Conservation (phyloP, 2,329 filamentous ascomycete genomes). For the Paramyrothecium roridum region DNA sequence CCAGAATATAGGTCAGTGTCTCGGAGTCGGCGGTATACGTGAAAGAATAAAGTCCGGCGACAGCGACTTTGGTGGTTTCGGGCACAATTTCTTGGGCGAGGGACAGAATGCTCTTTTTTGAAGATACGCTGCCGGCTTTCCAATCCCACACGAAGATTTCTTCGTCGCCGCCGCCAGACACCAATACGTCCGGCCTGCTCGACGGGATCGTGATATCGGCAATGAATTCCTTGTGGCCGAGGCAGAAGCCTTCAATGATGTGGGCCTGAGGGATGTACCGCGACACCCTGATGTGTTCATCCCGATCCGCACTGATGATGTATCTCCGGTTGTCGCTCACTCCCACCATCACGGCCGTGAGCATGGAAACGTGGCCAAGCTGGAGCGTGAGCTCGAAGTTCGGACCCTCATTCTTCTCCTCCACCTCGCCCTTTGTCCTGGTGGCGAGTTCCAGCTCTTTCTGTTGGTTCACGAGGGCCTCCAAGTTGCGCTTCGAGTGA, state of each 20-base stretch:
- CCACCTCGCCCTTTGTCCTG: conserved; percentile 17
- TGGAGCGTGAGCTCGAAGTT: conserved; percentile 74
- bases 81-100: conserved; percentile 34
- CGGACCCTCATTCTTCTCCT: conserved; percentile 31
- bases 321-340: conserved; percentile 40
- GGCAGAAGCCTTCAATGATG: conserved; percentile 84
- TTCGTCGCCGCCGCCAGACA: conserved; percentile 86
- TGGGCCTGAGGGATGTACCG: conserved; percentile 78
- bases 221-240: conserved; percentile 85
- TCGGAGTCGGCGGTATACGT: conserved; percentile 22
- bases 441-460: conserved; percentile 35
- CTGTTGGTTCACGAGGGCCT: conserved; percentile 57
- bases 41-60: conserved; percentile 40
- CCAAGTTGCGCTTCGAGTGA: conserved; percentile 61
- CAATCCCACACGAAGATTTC: conserved; percentile 82
- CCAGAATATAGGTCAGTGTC: conserved; percentile 38
- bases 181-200: conserved; percentile 55
- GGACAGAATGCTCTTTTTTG: conserved; percentile 49
- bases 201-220: conserved; percentile 67
- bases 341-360: conserved; percentile 69
- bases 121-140: conserved; percentile 52
- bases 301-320: conserved; percentile 54
- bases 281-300: conserved; percentile 82
- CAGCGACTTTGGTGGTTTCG: conserved; percentile 39
- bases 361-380: conserved; percentile 91